These are phyloP conservation scores for Plasmopara muralis DNA, from an alignment of 352 stramenopile species.

Conservation along the genomic window DNA sequence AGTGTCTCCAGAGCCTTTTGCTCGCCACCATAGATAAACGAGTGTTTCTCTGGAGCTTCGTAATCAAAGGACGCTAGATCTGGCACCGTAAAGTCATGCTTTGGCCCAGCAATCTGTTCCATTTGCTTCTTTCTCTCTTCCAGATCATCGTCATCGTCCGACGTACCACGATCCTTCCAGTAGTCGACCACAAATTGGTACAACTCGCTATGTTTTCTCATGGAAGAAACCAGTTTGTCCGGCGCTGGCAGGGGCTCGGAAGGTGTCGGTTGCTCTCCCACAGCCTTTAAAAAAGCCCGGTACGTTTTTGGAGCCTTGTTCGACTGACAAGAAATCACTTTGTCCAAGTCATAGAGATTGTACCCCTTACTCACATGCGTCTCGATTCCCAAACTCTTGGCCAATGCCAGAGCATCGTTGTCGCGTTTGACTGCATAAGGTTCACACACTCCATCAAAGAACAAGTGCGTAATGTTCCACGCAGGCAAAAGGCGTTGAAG, in stretches of 20 bases:
- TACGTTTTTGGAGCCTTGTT: conserved; percentile 66
- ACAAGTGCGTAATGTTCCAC: conserved; percentile 86
- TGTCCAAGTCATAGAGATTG: conserved; percentile 64
- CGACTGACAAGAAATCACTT: conserved; percentile 43
- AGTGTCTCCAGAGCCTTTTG: conserved; percentile 56
- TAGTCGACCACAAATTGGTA: conserved; percentile 57
- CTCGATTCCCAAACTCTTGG: conserved; percentile 42
- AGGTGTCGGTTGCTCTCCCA: conserved; percentile 42
- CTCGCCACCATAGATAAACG: conserved; percentile 68
- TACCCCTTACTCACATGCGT: conserved; percentile 59
- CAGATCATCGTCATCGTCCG: conserved; percentile 1
- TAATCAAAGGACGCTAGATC: conserved; percentile 61
- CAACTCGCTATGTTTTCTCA: conserved; percentile 36
- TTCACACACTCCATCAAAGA: conserved; percentile 89
- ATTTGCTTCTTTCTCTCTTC: conserved; percentile 16
- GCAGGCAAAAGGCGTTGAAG: conserved; percentile 71
- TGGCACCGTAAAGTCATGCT: conserved; percentile 54
- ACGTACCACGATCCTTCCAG: conserved; percentile 20
- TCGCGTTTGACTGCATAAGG: conserved; percentile 85
- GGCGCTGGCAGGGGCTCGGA: conserved; percentile 35
- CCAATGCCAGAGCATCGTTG: conserved; percentile 42
- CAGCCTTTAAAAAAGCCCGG: conserved; percentile 48
- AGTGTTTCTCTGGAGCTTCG: conserved; percentile 39
- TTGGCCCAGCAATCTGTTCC: conserved; percentile 37
- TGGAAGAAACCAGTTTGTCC: conserved; percentile 30